Percentiles rank a stretch among this genome's conserved stretches.
Conservation (phyloP, 306 rosid genomes). For the Fragaria iinumae region DNA sequence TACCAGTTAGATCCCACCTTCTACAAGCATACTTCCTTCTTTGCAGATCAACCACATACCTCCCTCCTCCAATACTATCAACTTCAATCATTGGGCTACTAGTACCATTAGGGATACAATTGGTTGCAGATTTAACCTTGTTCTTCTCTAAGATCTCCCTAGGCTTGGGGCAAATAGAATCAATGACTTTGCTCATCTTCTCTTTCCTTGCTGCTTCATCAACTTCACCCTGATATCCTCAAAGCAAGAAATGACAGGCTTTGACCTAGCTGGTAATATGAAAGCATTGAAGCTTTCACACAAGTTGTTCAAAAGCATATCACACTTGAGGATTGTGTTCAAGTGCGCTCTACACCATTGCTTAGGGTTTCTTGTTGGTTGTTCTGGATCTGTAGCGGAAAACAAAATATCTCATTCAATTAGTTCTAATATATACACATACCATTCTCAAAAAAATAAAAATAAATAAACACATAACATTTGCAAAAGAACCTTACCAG, state of each 20-base stretch:
- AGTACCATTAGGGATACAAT: neutral
- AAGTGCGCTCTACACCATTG: neutral
- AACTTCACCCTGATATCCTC: neutral
- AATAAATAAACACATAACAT: no score
- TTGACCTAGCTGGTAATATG: neutral
- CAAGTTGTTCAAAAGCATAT: neutral
- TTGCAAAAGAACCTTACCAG: no score
- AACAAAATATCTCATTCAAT: no score
- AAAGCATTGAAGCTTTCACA: neutral
- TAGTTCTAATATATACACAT: no score
- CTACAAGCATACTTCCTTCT: neutral
- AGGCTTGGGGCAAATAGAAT: neutral
- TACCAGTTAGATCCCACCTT: neutral
- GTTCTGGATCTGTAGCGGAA: no score
- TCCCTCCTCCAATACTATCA: neutral
- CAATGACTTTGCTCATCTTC: no score
- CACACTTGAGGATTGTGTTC: neutral
- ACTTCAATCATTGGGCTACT: neutral
- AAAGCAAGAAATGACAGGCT: neutral
- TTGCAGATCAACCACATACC: neutral
- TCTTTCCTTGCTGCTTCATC: neutral
- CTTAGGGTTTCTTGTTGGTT: no score
- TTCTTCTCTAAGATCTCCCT: neutral
- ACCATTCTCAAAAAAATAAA: no score
- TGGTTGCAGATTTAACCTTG: neutral